Base-by-base conservation (phyloP, 73 alveolate species). In the Breviolum minutum region DNA sequence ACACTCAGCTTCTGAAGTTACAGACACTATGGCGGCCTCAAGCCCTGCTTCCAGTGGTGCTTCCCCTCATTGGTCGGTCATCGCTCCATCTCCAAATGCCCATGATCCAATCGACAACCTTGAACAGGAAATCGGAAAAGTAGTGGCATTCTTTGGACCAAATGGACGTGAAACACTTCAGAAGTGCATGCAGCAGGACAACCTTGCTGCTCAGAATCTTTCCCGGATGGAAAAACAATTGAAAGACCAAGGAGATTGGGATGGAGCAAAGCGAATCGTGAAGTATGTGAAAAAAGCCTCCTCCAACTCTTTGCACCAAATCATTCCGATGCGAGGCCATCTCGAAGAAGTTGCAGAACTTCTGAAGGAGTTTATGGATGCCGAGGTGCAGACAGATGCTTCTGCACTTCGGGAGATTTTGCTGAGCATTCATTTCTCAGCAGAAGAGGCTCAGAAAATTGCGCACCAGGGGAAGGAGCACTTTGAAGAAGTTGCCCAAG, bases 381-480 rank as follows among this genome's bases (percentile, higher is more conserved):
- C 93, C 40, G 2, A 48, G 74, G 13, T 22, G 16, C 93, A 40
- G 87, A 12, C 64, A 9, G 63, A 48, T 19, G 93, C 13, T 30
- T 12, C 30, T 17, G 26, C 60, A 7, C 19, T 83, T n/a, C 73
- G 74, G 40, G n/a, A n/a, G 93, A 54, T 79, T 63, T 19, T 79
- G 64, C 22, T 24, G 64, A 63, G 63, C 40, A 26, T 79, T 24
- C 87, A 79, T 12, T 11, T 2, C 29, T 22, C 87, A 9, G 12
- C 87, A 14, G 63, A 79, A 8, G 22, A 32, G 69, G 81, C 54
- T 7, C 26, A 20, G 60, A n/a, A 16, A 9, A 83, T 99, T 99
- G 99, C 99, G 87, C 99, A 99, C 16, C 99, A 99, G 97, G 99
- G 99, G 89, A 99, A 99, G 95, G 99, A 99, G 85, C 85, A 71